phyloP scores from a whole-genome alignment of 106 monocot genomes.

The Dioscorea alata region DNA sequence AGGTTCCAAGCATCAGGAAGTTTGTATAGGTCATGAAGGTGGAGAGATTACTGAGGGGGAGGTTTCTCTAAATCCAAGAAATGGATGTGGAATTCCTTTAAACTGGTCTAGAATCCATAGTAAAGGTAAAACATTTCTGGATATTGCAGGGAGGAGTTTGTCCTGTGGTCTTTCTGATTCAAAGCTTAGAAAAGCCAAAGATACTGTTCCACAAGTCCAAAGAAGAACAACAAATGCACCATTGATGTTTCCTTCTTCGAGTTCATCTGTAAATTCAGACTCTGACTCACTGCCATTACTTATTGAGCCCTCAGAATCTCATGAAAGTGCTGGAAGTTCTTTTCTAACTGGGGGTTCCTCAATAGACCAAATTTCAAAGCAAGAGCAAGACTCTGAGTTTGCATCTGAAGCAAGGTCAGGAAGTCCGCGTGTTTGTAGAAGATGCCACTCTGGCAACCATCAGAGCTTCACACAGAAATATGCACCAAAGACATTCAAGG shows the following conservation, averaged over 20 bases:
- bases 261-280: constrained; percentile 56
- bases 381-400: constrained; percentile 23
- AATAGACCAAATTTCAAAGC: constrained; percentile 49
- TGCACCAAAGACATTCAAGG: constrained; percentile 54
- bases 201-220: constrained; percentile 11
- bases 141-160: constrained; percentile 82
- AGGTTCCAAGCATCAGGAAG: constrained; percentile 15
- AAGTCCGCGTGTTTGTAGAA: constrained; percentile 1
- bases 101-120: constrained; percentile 97
- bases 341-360: constrained; percentile 35
- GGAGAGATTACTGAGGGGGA: constrained; percentile 36
- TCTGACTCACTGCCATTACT: constrained; percentile 73
- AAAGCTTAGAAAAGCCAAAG: constrained; percentile 4
- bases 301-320: constrained; percentile 48
- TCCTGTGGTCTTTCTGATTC: constrained; percentile 65
- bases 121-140: constrained; percentile 76
- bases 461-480: constrained; percentile 58
- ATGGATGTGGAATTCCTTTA: constrained; percentile 91
- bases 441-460: constrained; percentile 15
- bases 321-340: constrained; percentile 21
- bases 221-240: constrained; percentile 18
- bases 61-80: constrained; percentile 31
- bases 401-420: constrained; percentile 19
- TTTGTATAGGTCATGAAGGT: constrained; percentile 8
- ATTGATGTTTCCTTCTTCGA: constrained; percentile 27